Conservation (phyloP, 2,329 filamentous ascomycete genomes). For the Nothomitra cinnamomea region DNA sequence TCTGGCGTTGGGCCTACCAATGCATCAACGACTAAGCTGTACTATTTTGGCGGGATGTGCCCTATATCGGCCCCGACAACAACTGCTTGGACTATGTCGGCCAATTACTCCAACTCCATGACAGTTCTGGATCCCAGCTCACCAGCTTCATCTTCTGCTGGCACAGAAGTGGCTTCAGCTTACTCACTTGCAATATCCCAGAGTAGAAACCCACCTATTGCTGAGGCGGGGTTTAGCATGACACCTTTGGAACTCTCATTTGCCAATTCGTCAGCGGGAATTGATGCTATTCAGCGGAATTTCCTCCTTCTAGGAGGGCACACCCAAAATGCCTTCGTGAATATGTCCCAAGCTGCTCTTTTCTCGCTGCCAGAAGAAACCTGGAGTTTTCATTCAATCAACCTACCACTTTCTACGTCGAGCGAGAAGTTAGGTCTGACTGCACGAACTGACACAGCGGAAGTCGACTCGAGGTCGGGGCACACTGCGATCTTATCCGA, state of each 20-base stretch:
- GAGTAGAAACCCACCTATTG: slow-evolving; percentile 46
- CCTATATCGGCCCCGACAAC: slow-evolving; percentile 29
- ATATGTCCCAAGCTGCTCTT: slow-evolving; percentile 80
- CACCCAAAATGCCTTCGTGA: slow-evolving; percentile 68
- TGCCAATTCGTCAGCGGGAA: slow-evolving; percentile 44
- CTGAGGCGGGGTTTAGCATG: slow-evolving; percentile 76
- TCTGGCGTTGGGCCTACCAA: slow-evolving; percentile 39
- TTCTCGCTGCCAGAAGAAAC: slow-evolving; percentile 74
- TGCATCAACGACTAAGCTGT: slow-evolving; percentile 40
- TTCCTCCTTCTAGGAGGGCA: slow-evolving; percentile 78
- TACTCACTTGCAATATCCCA: slow-evolving; percentile 31
- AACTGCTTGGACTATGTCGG: slow-evolving; percentile 46
- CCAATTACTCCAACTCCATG: slow-evolving; percentile 70
- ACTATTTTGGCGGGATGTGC: slow-evolving; percentile 86
- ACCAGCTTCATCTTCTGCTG: slow-evolving; percentile 14
- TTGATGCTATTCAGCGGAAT: slow-evolving; percentile 53
- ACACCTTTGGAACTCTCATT: slow-evolving; percentile 56
- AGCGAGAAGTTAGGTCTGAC: slow-evolving; percentile 39
- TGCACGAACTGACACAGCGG: slow-evolving; percentile 24
- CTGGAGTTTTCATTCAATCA: slow-evolving; percentile 51
- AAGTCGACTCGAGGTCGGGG: slow-evolving; percentile 52
- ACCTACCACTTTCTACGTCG: slow-evolving; percentile 20
- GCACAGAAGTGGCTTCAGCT: slow-evolving; percentile 15
- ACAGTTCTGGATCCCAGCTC: slow-evolving; percentile 40
- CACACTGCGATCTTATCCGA: slow-evolving; percentile 70